Conservation (phyloP, 164 flowering plant species). For the Chimonanthus salicifolius region DNA sequence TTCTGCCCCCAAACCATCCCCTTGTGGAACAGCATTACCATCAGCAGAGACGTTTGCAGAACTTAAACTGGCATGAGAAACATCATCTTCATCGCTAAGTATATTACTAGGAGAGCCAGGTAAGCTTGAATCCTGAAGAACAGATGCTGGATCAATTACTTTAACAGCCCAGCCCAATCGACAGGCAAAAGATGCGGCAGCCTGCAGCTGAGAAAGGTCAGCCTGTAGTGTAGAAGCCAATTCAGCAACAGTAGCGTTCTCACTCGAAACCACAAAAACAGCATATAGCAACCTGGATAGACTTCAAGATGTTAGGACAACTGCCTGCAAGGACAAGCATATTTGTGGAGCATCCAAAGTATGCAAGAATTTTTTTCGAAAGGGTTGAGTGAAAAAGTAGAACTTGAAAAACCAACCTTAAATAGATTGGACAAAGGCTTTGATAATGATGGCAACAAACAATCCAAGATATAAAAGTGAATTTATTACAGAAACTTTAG, state of each 20-base stretch:
- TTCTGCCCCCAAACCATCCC: conserved; percentile 48
- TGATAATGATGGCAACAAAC: no score
- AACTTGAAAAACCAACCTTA: no score
- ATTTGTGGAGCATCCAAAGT: neutral
- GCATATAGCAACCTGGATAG: conserved; percentile 85
- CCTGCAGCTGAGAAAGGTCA: conserved; percentile 88
- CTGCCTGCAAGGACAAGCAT: neutral
- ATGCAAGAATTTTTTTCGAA: neutral
- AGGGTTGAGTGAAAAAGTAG: no score
- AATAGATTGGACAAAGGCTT: no score
- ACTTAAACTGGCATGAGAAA: conserved; percentile 47
- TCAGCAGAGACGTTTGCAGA: conserved; percentile 51
- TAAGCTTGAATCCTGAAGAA: conserved; percentile 63
- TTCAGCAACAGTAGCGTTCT: conserved; percentile 96
- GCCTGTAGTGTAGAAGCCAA: conserved; percentile 94
- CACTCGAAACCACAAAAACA: conserved; percentile 98
- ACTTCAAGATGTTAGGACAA: conserved; percentile 14
- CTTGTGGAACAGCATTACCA: conserved; percentile 40
- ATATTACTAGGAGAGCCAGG: conserved; percentile 40
- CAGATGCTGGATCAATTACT: conserved; percentile 81
- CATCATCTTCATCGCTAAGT: conserved; percentile 76
- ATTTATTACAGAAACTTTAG: no score
- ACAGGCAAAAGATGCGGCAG: conserved; percentile 98
- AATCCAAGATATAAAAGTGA: no score
- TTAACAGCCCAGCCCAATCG: conserved; percentile 97